Evolutionary conservation across 2,329 filamentous ascomycete genomes (phyloP).

Genomic region (Cordyceps farinosa): DNA sequence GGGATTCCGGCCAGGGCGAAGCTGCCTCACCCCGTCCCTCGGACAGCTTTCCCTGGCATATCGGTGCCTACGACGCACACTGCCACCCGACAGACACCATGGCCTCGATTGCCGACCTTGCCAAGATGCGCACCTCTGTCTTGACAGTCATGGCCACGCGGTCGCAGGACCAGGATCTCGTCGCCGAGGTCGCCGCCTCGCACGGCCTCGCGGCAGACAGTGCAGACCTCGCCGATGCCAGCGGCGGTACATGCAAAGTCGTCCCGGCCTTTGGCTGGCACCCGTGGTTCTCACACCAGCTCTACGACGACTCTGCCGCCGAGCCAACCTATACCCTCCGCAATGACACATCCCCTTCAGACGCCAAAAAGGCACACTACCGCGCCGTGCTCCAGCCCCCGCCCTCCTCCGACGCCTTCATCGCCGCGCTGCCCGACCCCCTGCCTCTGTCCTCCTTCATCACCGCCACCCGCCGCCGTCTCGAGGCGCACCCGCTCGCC

Average conservation of each 20-base stretch:
- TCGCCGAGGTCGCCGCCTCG: slow-evolving; percentile 57
- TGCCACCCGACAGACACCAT: slow-evolving; percentile 82
- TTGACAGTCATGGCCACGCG: slow-evolving; percentile 77
- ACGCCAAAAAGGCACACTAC: slow-evolving; percentile 58
- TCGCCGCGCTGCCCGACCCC: slow-evolving; percentile 55
- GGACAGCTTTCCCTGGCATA: slow-evolving; percentile 61
- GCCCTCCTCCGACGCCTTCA: slow-evolving; percentile 41
- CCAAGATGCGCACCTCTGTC: slow-evolving; percentile 60
- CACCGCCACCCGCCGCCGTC: slow-evolving; percentile 49
- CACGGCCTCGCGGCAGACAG: slow-evolving; percentile 42
- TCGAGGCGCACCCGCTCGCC: slow-evolving; percentile 57
- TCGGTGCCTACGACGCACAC: slow-evolving; percentile 73
- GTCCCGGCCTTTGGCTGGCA: slow-evolving; percentile 83
- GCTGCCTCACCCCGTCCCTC: background rate
- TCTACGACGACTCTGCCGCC: slow-evolving; percentile 57
- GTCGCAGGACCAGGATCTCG: slow-evolving; percentile 70
- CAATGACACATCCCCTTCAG: slow-evolving; percentile 23
- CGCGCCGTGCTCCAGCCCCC: slow-evolving; percentile 59
- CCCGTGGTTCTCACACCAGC: slow-evolving; percentile 78
- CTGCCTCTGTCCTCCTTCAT: slow-evolving; percentile 57
- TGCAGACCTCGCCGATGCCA: background rate
- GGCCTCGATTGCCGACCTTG: slow-evolving; percentile 54
- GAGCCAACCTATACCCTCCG: slow-evolving; percentile 34
- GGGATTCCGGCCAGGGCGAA: background rate
- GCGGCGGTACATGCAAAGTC: slow-evolving; percentile 27